Evolutionary conservation across 331 rosid species (phyloP), one percentile per base, ranked within the genome.

Genomic region (Stylosanthes scabra): DNA sequence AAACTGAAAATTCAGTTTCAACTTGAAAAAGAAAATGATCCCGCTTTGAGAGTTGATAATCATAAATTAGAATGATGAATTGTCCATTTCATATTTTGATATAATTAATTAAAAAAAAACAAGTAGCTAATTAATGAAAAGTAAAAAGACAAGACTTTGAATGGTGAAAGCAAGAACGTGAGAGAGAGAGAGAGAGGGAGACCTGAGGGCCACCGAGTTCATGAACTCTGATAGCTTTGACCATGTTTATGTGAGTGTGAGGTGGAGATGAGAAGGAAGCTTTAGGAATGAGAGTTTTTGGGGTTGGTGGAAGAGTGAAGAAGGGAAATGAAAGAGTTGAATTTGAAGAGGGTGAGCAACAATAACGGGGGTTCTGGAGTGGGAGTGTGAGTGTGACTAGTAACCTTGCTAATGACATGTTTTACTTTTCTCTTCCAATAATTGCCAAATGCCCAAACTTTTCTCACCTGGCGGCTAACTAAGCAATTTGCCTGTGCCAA

Each of bases 121-220:
- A 20, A 20, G 25, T 20, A 20, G 25, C 25, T 20, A 20, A 20
- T 20, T 20, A 20, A 20, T 20, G 25, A 20, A 20, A 20, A 20
- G 25, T 20, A 20, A 20, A 20, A 20, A 20, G 25, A 20, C 25
- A 20, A 20, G 25, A 20, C 25, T 20, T 20, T 20, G 25, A 20
- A 20, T 20, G 25, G 25, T 20, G 25, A 20, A 20, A 20, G 25
- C 25, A 20, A 20, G 1, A 20, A 20, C 25, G 25, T 20, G 25
- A 12, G 52, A 47, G 49, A 7, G 25, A 12, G 52, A 47, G 49
- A 7, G 7, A 7, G 49, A 0, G 49, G 72, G 71, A 67, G 39
- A 93, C 97, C 97, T 87, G 91, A 49, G 93, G 93, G 3, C 88
- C 98, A 63, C 98, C 97, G 44, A 70, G 71, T 60, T 93, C 94